Conservation (phyloP, 2,329 filamentous ascomycete species). For the Raffaelea ambrosiae region DNA sequence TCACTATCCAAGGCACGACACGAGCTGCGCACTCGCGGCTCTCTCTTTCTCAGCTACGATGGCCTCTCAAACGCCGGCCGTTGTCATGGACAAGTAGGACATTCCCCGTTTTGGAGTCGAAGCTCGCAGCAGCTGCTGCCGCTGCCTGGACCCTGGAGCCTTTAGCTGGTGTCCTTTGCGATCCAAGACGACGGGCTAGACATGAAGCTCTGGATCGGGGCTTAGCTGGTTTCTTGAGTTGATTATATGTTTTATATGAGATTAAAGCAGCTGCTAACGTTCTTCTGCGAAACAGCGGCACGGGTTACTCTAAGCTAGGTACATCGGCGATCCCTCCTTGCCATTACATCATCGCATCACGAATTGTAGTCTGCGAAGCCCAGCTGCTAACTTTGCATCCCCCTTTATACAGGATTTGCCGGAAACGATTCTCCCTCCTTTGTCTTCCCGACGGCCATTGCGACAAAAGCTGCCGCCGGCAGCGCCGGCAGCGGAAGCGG, state of each 20-base stretch:
- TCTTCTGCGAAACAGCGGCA: constrained; percentile 61
- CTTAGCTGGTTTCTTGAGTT: too few relatives aligned
- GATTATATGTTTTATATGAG: too few relatives aligned
- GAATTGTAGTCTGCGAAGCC: constrained; percentile 6
- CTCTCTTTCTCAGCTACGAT: constrained; percentile 45
- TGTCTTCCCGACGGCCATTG: constrained; percentile 97
- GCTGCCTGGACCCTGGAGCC: constrained; percentile 1
- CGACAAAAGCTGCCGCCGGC: constrained; percentile 73
- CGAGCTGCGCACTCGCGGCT: constrained; percentile 5
- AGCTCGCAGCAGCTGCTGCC: constrained; percentile 11
- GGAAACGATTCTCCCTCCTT: constrained; percentile 99
- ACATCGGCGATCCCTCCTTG: constrained; percentile 23
- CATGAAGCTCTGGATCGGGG: too few relatives aligned
- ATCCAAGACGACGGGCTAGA: too few relatives aligned
- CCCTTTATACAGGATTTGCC: constrained; percentile 69
- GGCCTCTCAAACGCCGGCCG: constrained; percentile 98
- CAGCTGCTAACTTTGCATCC: too few relatives aligned
- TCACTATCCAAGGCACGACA: background rate
- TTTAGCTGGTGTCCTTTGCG: too few relatives aligned
- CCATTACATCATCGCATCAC: background rate
- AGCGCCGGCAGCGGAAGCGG: constrained; percentile 73
- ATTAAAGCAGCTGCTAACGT: background rate
- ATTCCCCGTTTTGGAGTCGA: constrained; percentile 14
- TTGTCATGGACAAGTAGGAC: constrained; percentile 99
- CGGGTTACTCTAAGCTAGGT: constrained; percentile 99